These are phyloP conservation scores for Ustilago vetiveriae DNA, from an alignment of 1,284 basidiomycete species.

Conservation along the genomic window DNA sequence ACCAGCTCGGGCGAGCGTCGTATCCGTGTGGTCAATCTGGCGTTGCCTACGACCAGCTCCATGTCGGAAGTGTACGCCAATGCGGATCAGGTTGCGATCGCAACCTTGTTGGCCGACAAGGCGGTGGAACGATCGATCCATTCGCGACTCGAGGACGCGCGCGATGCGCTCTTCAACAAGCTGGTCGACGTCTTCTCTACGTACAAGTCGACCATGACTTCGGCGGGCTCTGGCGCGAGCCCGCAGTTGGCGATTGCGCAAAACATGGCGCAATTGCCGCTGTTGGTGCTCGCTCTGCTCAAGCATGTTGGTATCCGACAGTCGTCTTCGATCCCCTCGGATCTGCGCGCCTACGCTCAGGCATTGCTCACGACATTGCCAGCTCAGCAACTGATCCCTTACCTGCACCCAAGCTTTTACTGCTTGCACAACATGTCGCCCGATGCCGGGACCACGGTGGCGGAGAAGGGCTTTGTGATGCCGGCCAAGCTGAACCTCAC, in stretches of 20 bases:
- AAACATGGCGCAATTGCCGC: constrained; percentile 92
- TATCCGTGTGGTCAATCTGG: constrained; percentile 92
- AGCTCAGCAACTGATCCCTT: constrained; percentile 88
- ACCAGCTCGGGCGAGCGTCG: constrained; percentile 95
- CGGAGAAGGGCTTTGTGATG: constrained; percentile 72
- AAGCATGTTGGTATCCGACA: constrained; percentile 96
- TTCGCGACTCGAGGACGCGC: constrained; percentile 86
- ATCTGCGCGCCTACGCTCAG: constrained; percentile 94
- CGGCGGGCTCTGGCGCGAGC: constrained; percentile 87
- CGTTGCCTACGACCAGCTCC: constrained; percentile 89
- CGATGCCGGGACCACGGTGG: constrained; percentile 73
- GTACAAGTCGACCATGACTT: constrained; percentile 97
- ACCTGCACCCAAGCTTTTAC: constrained; percentile 94
- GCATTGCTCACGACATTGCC: constrained; percentile 90
- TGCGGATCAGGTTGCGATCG: constrained; percentile 91
- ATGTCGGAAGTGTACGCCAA: constrained; percentile 94
- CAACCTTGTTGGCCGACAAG: constrained; percentile 91
- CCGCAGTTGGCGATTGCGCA: constrained; percentile 91
- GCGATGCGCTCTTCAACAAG: constrained; percentile 89
- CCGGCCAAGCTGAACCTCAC: constrained; percentile 89
- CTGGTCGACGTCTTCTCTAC: constrained; percentile 88
- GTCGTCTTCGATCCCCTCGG: constrained; percentile 93
- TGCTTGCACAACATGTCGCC: constrained; percentile 95
- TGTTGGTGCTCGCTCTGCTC: constrained; percentile 85
- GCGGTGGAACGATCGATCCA: constrained; percentile 92